Percentiles rank a stretch among this genome's conserved stretches.
phyloP scores from a whole-genome alignment of 805 yeast species.

The Maudiozyma serrabonitensis region DNA sequence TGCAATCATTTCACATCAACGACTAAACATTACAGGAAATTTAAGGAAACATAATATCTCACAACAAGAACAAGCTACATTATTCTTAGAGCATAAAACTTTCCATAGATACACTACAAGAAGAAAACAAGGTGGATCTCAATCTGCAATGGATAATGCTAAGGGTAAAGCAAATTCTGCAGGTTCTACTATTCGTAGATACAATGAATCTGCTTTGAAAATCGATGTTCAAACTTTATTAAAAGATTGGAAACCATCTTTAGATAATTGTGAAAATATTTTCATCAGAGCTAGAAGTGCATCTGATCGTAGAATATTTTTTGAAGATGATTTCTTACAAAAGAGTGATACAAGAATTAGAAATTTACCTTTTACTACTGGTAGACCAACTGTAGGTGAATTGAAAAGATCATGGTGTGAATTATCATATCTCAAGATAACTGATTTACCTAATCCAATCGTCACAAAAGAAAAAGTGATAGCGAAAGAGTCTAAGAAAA shows the following conservation, averaged over 20 bases:
- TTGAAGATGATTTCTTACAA: slow-evolving; percentile 45
- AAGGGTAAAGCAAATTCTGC: slow-evolving; percentile 95
- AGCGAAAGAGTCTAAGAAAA: slow-evolving; percentile 2
- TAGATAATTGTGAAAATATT: slow-evolving; percentile 56
- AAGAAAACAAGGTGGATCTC: slow-evolving; percentile 96
- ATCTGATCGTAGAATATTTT: slow-evolving; percentile 52
- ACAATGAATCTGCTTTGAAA: slow-evolving; percentile 76
- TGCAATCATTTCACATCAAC: slow-evolving; percentile 73
- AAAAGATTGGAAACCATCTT: slow-evolving; percentile 49
- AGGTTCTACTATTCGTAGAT: slow-evolving; percentile 81
- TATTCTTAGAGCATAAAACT: slow-evolving; percentile 65
- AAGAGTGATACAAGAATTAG: slow-evolving; percentile 53
- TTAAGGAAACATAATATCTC: slow-evolving; percentile 38
- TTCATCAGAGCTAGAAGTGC: slow-evolving; percentile 77
- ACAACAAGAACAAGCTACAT: slow-evolving; percentile 53
- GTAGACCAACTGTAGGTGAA: slow-evolving; percentile 75
- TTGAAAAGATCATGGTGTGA: slow-evolving; percentile 78
- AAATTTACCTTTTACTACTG: slow-evolving; percentile 80
- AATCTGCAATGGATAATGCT: slow-evolving; percentile 83
- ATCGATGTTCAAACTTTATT: slow-evolving; percentile 69
- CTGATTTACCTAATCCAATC: slow-evolving; percentile 45
- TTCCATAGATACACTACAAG: slow-evolving; percentile 93
- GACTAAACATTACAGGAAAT: slow-evolving; percentile 47
- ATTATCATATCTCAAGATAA: slow-evolving; percentile 47
- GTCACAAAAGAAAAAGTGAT: slow-evolving; percentile 17